Conservation (phyloP, 2,329 filamentous ascomycete species). For the Sclerotinia sclerotiorum region DNA sequence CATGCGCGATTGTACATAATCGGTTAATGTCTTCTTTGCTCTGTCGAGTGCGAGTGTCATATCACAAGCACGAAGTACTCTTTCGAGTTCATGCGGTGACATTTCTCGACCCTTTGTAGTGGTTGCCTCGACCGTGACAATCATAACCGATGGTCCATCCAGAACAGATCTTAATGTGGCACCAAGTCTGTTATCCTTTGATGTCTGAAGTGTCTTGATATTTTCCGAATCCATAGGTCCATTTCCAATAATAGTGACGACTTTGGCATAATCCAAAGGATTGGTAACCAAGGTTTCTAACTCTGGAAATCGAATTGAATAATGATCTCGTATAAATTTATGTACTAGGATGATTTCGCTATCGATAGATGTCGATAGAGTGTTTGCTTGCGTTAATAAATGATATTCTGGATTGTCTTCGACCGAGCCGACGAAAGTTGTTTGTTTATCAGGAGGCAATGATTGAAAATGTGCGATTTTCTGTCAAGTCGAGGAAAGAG, state of each 20-base stretch:
- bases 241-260: constrained; percentile 89
- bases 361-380: constrained; percentile 86
- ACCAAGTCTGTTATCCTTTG: constrained; percentile 74
- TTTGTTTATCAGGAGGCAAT: constrained; percentile 63
- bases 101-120: constrained; percentile 82
- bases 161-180: constrained; percentile 76
- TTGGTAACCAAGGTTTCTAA: constrained; percentile 87
- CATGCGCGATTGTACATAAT: constrained; percentile 97
- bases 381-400: constrained; percentile 84
- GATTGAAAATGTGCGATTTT: constrained; percentile 78
- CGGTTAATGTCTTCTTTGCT: constrained; percentile 81
- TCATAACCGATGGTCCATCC: constrained; percentile 89
- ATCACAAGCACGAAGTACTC: constrained; percentile 75
- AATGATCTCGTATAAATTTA: constrained; percentile 95
- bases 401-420: constrained; percentile 92
- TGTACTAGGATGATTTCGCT: constrained; percentile 90
- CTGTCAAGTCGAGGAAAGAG: constrained; percentile 56
- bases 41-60: constrained; percentile 86
- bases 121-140: constrained; percentile 91
- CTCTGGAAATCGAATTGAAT: constrained; percentile 90
- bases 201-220: constrained; percentile 76
- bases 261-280: constrained; percentile 91
- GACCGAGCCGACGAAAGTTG: constrained; percentile 72
- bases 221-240: constrained; percentile 78
- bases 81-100: constrained; percentile 69